Percentiles rank a stretch among this genome's conserved stretches.
These are phyloP conservation scores for Phytophthora macrochlamydospora DNA, from an alignment of 352 stramenopile genomes.

Conservation along the genomic window DNA sequence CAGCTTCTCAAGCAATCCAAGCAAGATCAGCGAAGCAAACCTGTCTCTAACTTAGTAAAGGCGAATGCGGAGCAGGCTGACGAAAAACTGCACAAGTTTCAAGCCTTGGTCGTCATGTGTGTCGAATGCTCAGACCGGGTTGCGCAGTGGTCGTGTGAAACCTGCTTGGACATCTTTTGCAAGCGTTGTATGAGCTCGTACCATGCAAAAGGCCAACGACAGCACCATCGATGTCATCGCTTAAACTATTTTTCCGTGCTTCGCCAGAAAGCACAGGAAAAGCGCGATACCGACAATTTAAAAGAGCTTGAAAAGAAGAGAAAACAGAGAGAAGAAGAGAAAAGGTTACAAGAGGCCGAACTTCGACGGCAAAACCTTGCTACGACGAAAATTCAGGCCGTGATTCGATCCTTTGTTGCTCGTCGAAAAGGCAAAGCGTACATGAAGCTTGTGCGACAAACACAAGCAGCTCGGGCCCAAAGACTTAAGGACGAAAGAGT, in stretches of 20 bases:
- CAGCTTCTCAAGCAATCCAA: neutral
- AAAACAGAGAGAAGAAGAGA: constrained; percentile 33
- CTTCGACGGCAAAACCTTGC: constrained; percentile 27
- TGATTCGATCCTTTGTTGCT: constrained; percentile 40
- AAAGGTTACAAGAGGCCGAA: constrained; percentile 18
- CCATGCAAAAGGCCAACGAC: constrained; percentile 63
- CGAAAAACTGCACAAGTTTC: constrained; percentile 40
- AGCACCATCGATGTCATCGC: constrained; percentile 57
- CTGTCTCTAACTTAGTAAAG: neutral
- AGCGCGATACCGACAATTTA: constrained; percentile 34
- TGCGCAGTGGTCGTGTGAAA: constrained; percentile 70
- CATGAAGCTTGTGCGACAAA: constrained; percentile 59
- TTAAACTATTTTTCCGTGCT: constrained; percentile 77
- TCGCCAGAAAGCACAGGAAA: constrained; percentile 48
- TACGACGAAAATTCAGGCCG: constrained; percentile 49
- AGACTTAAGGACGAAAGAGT: constrained; percentile 48
- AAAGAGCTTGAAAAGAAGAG: constrained; percentile 39
- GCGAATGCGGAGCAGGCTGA: neutral
- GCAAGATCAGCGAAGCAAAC: neutral
- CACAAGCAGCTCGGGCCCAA: constrained; percentile 42
- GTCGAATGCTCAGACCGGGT: constrained; percentile 56
- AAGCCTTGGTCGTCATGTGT: constrained; percentile 68
- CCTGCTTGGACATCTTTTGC: constrained; percentile 69
- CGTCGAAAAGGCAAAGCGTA: constrained; percentile 46
- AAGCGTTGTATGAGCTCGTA: constrained; percentile 65